phyloP scores from a whole-genome alignment of 768 basidiomycete species.

The Dentipellis fragilis region DNA sequence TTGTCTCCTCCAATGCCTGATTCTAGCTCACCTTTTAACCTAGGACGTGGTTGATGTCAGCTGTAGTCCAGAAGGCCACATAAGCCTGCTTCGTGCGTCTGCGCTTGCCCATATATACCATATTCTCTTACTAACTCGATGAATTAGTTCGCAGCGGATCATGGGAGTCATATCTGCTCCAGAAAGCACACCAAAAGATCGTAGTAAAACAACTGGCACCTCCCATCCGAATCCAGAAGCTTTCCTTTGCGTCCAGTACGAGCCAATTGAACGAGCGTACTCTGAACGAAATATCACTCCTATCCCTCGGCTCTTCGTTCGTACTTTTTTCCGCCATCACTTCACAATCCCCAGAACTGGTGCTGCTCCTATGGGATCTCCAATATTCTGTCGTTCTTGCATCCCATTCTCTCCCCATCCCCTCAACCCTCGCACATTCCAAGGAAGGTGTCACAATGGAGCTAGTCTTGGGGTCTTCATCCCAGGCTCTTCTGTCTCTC shows the following conservation, averaged over 20 bases:
- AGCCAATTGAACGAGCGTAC: too few relatives aligned
- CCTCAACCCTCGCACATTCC: constrained; percentile 28
- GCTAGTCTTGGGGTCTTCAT: constrained; percentile 25
- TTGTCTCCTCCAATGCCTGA: not conserved
- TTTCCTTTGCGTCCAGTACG: too few relatives aligned
- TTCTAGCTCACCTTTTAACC: too few relatives aligned
- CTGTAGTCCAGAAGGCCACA: constrained; percentile 20
- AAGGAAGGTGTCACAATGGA: constrained; percentile 21
- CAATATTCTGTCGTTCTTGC: constrained; percentile 59
- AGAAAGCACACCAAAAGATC: not conserved
- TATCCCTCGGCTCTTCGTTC: constrained; percentile 47
- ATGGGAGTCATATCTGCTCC: not conserved
- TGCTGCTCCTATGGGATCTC: constrained; percentile 58
- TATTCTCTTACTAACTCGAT: not conserved
- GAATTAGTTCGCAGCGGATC: not conserved
- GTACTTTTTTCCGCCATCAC: constrained; percentile 43
- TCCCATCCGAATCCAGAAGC: not conserved
- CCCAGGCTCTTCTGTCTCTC: constrained; percentile 43
- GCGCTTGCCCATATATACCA: not conserved
- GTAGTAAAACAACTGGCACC: not conserved
- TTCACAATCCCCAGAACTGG: constrained; percentile 31
- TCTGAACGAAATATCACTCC: constrained; percentile 21
- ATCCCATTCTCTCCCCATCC: constrained; percentile 38
- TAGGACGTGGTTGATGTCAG: too few relatives aligned
- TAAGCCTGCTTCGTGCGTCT: constrained; percentile 22